Percentiles rank a stretch among this genome's conserved stretches.
These are phyloP conservation scores for Castanospermum australe DNA, from an alignment of 306 rosid genomes.

Conservation along the genomic window DNA sequence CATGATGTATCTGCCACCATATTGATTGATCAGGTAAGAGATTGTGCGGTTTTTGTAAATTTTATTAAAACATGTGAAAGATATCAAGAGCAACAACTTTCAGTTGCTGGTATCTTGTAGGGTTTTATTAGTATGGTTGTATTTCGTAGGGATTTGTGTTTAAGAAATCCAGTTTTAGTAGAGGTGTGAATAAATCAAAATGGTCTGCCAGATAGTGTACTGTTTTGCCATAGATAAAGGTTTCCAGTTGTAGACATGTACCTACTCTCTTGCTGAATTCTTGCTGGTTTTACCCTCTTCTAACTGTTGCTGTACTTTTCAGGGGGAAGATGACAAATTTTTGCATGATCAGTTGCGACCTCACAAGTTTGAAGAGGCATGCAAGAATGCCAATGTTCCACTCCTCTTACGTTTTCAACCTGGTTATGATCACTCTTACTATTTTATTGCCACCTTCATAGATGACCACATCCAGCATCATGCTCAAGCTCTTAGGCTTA, in stretches of 20 bases:
- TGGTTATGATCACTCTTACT: slow-evolving; percentile 86
- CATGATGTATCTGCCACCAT: slow-evolving; percentile 59
- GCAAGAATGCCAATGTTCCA: slow-evolving; percentile 68
- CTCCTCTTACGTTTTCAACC: slow-evolving; percentile 70
- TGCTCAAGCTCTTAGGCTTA: slow-evolving; percentile 79
- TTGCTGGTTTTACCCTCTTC: neutral
- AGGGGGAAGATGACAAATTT: slow-evolving; percentile 90
- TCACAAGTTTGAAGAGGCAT: slow-evolving; percentile 78
- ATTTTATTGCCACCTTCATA: slow-evolving; percentile 80
- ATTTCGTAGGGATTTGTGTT: neutral
- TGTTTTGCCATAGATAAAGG: neutral
- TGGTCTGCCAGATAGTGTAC: neutral
- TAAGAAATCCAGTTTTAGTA: neutral
- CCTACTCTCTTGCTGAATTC: neutral
- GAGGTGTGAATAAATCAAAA: neutral
- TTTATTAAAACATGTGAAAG: neutral
- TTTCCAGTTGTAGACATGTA: neutral
- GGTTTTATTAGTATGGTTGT: neutral
- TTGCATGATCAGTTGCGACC: slow-evolving; percentile 73
- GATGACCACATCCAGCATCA: slow-evolving; percentile 93
- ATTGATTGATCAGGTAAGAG: slow-evolving; percentile 88
- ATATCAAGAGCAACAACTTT: neutral
- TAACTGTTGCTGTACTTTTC: slow-evolving; percentile 18
- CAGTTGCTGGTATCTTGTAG: neutral
- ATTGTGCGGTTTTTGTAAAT: neutral